phyloP scores from a whole-genome alignment of 2,329 filamentous ascomycete genomes.

The Aspergillus flavus region DNA sequence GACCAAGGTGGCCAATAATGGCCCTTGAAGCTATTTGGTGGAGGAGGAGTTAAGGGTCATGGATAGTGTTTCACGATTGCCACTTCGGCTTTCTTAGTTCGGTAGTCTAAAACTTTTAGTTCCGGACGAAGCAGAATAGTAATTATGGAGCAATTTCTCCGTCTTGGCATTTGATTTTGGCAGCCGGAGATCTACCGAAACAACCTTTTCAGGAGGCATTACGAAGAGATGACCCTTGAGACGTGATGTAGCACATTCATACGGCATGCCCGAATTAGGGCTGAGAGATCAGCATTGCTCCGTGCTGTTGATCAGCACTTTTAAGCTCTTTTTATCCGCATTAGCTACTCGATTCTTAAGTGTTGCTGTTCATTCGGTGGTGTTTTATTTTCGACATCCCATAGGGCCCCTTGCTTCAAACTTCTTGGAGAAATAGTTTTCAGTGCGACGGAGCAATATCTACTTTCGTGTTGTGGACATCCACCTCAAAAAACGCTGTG shows the following conservation, averaged over 20 bases:
- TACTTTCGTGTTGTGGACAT: not conserved
- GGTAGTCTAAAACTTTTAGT: not conserved
- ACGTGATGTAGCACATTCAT: not conserved
- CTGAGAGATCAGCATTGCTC: not conserved
- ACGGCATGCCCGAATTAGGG: not conserved
- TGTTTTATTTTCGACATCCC: not conserved
- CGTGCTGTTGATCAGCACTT: not conserved
- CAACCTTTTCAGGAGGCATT: not conserved
- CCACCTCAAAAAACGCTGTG: not conserved
- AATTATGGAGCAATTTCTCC: constrained; percentile 8
- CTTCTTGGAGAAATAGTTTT: not conserved
- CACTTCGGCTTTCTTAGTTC: constrained; percentile 7
- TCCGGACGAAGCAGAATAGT: not conserved
- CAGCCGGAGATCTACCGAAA: constrained; percentile 1
- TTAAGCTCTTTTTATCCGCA: not conserved
- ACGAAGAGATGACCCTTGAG: not conserved
- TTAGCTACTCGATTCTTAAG: not conserved
- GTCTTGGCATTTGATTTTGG: constrained; percentile 6
- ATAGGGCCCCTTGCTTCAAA: not conserved
- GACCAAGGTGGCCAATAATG: not conserved
- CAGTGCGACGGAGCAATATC: not conserved
- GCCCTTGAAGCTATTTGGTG: not conserved
- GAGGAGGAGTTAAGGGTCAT: not conserved
- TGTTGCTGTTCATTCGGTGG: not conserved
- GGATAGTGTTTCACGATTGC: constrained; percentile 11